phyloP scores from a whole-genome alignment of 306 rosid species.

The Erythrophleum fordii region DNA sequence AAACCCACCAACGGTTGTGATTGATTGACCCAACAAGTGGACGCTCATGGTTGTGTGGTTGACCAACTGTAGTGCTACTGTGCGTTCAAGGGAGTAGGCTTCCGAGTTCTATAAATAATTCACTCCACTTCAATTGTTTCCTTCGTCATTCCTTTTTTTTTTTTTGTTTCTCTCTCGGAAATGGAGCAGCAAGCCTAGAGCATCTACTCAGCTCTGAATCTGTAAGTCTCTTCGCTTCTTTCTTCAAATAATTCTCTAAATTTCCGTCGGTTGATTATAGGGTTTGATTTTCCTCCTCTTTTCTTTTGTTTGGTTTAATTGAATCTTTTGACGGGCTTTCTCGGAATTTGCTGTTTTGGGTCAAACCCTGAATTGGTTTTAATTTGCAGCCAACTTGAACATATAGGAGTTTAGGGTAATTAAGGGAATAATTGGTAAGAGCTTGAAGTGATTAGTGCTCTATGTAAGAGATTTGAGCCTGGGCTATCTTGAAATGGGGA shows the following conservation, averaged over 20 bases:
- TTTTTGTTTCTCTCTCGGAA: neutral
- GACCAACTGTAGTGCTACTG: constrained; percentile 39
- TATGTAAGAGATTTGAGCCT: constrained; percentile 28
- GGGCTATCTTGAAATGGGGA: constrained; percentile 23
- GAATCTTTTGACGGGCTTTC: constrained; percentile 12
- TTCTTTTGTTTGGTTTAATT: neutral
- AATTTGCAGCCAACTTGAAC: neutral
- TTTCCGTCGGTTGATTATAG: constrained; percentile 29
- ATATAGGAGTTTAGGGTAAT: constrained; percentile 9
- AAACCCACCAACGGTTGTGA: constrained; percentile 27
- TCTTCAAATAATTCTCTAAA: neutral
- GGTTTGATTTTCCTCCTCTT: neutral
- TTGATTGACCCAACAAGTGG: constrained; percentile 26
- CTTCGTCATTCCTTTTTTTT: neutral
- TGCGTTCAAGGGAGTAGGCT: neutral
- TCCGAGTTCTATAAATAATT: constrained; percentile 33
- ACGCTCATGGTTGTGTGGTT: constrained; percentile 49
- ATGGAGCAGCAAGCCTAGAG: constrained; percentile 42
- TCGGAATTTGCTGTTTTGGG: neutral
- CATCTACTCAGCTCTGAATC: constrained; percentile 40
- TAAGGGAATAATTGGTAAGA: neutral
- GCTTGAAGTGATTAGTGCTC: constrained; percentile 21
- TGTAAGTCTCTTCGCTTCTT: constrained; percentile 41
- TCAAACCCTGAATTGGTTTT: constrained; percentile 14
- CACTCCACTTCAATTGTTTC: neutral